Base-by-base conservation (phyloP, 202 grass and related monocot species). In the Zoysia matrella region DNA sequence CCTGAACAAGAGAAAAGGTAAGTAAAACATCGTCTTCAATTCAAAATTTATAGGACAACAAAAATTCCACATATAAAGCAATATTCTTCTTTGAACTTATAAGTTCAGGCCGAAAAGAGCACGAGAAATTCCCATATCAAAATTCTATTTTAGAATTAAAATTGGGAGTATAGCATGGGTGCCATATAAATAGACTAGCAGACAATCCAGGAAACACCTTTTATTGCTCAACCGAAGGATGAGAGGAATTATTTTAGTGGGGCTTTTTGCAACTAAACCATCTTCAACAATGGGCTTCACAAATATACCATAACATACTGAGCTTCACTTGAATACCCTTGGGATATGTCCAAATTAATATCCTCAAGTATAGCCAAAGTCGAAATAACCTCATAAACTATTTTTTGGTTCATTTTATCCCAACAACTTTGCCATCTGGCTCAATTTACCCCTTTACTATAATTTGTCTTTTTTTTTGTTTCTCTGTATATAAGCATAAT, bases 1-100 rank as follows among this genome's bases (percentile, higher is more conserved):
- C 95, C 95, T 98, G 90, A 63, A 89, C 72, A 50, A 91, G 82
- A 76, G 68, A 6, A 45, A 45, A 15, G 64, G 66, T 52, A 75
- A 81, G n/a, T 39, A 85, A 77, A 82, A 39, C 74, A 89, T 76
- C 62, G 13, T 75, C 48, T 68, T 44, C 64, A 67, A 63, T 39
- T 8, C 62, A 70, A 79, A 65, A 55, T 54, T 56, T 73, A 13
- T 56, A 84, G 40, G n/a, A 30, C 70, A 60, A 43, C 5, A 75
- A 48, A 63, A 30, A 40, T 39, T 11, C 30, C 56, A 60, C 43
- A 80, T 71, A 22, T 45, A 73, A 75, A 65, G 52, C 3, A 39
- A 60, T 49, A 83, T 60, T 58, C 3, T 60, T 49, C 1, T 42
- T 16, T 16, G 5, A n/a, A 30, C 60, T 11, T 40, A 61, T 11